phyloP scores from a whole-genome alignment of 805 yeast species.

The Kazachstania africana region DNA sequence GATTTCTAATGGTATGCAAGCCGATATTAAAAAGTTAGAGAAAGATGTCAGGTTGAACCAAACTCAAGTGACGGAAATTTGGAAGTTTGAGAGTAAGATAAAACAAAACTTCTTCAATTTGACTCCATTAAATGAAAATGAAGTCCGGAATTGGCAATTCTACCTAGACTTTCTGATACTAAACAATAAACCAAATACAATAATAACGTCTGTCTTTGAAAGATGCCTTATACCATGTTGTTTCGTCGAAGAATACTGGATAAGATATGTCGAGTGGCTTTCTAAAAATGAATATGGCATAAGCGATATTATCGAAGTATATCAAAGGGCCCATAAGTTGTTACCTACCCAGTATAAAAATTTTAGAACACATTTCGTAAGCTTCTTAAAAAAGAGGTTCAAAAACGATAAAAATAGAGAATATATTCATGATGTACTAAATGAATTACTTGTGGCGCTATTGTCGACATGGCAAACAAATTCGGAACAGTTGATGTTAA shows the following conservation, averaged over 20 bases:
- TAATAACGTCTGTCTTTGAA: slow-evolving; percentile 46
- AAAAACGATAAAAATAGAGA: slow-evolving; percentile 5
- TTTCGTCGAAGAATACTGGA: slow-evolving; percentile 51
- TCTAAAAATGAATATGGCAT: slow-evolving; percentile 1
- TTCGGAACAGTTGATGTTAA: slow-evolving; percentile 1
- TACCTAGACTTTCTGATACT: slow-evolving; percentile 48
- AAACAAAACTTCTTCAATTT: slow-evolving; percentile 48
- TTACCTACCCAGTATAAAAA: slow-evolving; percentile 23
- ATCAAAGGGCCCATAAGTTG: slow-evolving; percentile 38
- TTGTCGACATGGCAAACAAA: slow-evolving; percentile 11
- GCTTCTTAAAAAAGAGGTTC: slow-evolving; percentile 10
- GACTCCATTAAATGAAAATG: slow-evolving; percentile 32
- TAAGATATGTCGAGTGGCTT: slow-evolving; percentile 45
- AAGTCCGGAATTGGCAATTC: slow-evolving; percentile 42
- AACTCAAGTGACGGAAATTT: slow-evolving; percentile 41
- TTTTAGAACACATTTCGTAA: slow-evolving; percentile 12
- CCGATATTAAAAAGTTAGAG: slow-evolving; percentile 24
- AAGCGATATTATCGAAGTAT: slow-evolving; percentile 32
- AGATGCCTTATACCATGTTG: slow-evolving; percentile 66
- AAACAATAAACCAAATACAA: slow-evolving; percentile 18
- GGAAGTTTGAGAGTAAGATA: slow-evolving; percentile 63
- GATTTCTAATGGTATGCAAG: too few relatives aligned
- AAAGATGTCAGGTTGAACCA: slow-evolving; percentile 34
- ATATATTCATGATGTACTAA: slow-evolving; percentile 6
- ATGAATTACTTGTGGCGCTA: slow-evolving; percentile 6